Conservation (phyloP, 2,329 filamentous ascomycete genomes). For the Talaromyces sp. region DNA sequence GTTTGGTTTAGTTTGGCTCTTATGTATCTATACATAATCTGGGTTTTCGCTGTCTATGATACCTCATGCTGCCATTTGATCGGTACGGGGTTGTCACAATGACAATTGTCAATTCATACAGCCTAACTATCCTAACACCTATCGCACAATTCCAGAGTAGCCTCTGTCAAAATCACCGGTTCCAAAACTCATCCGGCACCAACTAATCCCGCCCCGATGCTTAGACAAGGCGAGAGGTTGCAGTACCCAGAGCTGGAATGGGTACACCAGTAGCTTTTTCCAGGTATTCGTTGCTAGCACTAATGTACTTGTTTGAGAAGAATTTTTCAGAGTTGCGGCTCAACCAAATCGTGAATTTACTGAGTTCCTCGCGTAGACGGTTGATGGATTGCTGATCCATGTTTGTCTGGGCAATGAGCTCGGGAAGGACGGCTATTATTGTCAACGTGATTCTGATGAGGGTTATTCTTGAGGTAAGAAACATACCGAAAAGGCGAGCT, state of each 20-base stretch:
- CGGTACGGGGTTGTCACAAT: background rate
- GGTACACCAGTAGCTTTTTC: constrained; percentile 33
- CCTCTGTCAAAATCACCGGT: background rate
- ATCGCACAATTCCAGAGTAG: background rate
- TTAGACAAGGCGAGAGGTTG: constrained; percentile 32
- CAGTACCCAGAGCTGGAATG: constrained; percentile 31
- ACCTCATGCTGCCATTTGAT: background rate
- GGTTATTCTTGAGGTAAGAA: constrained; percentile 7
- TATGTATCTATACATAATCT: constrained; percentile 4
- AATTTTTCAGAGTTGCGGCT: constrained; percentile 71
- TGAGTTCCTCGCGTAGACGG: constrained; percentile 82
- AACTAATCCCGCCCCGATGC: background rate
- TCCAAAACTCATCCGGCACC: background rate
- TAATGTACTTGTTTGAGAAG: constrained; percentile 55
- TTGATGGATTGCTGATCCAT: constrained; percentile 92
- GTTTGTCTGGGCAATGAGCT: constrained; percentile 94
- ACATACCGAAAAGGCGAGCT: constrained; percentile 78
- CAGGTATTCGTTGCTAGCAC: constrained; percentile 39
- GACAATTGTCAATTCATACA: background rate
- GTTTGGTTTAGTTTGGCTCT: background rate
- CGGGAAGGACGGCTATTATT: constrained; percentile 50
- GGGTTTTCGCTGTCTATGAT: background rate
- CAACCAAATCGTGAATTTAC: constrained; percentile 82
- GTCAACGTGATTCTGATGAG: constrained; percentile 62
- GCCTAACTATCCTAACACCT: background rate